Evolutionary conservation across 106 monocot species (phyloP), one percentile per base, ranked within the genome.

Genomic region (Dendrobium chrysotoxum): DNA sequence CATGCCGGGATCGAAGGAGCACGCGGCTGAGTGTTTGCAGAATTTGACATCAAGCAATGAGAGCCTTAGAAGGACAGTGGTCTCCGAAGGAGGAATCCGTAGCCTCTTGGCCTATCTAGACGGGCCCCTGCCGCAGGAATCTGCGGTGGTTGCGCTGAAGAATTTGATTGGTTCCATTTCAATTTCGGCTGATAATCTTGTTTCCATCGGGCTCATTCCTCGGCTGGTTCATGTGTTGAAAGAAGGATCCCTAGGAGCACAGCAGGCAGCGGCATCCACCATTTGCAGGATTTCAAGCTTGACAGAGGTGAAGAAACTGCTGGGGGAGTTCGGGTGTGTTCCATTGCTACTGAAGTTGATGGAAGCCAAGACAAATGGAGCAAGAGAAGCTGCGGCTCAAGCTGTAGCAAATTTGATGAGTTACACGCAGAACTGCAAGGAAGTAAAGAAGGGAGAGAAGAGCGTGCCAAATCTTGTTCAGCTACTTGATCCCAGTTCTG

Each of bases 11-110:
- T 82, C 88, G 5, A 91, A 92, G 78, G 90, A 90, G 80, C 58
- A 91, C 67, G 90, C 93, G 0, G 96, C 96, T 0, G 87, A 96
- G 79, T 96, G 91, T 54, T 70, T 96, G 72, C 91, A 86, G 80
- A 90, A 96, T 46, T 73, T 96, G 15, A 93, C 96, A 17, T 44
- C 87, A 39, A 76, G 81, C 71, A 92, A 87, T 68, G 96, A 96
- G 75, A 83, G 81, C 78, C 83, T 96, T 20, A 53, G 93, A 18
- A 78, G 90, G 78, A 72, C 81, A 12, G 90, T 88, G 4, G 82
- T 85, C 0, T 77, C 88, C 0, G 93, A 96, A 76, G 93, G 96
- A 35, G 96, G 92, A 0, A 45, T 90, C 13, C 42, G 81, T 3
- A 80, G 83, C 75, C 86, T 96, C 7, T 40, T 96, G 76, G 72